Evolutionary conservation across 345 rosid genomes (phyloP).

Genomic region (Cardamine chenopodiifolia): DNA sequence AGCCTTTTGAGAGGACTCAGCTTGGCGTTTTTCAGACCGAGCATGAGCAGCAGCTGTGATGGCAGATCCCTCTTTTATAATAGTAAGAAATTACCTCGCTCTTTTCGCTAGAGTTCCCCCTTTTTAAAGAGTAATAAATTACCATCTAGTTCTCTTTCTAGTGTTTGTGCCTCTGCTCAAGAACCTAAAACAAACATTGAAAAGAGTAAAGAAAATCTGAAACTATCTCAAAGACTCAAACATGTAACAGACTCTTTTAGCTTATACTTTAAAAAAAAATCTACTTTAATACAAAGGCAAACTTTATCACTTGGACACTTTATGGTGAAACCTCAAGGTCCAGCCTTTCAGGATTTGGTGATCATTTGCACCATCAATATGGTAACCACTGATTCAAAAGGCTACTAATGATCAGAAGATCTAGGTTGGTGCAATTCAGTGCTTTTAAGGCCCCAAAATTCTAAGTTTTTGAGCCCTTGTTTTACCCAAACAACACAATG

Average conservation of each 20-base stretch:
- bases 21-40: conserved; percentile 89
- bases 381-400: not conserved
- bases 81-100: too few relatives aligned
- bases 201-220: not conserved
- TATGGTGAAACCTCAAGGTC: conserved; percentile 1
- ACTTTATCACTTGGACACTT: not conserved
- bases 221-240: conserved; percentile 8
- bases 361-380: conserved; percentile 10
- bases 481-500: not conserved
- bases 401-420: not conserved
- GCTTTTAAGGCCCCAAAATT: conserved; percentile 10
- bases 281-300: not conserved
- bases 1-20: conserved; percentile 87
- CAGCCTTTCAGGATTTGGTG: conserved; percentile 18
- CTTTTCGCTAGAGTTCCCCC: too few relatives aligned
- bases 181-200: conserved; percentile 55
- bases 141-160: conserved; percentile 96
- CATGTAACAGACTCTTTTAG: not conserved
- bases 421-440: not conserved
- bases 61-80: too few relatives aligned
- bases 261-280: not conserved
- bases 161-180: conserved; percentile 96
- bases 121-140: too few relatives aligned
- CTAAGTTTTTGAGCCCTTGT: not conserved
- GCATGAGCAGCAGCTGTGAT: conserved; percentile 94